Conservation (phyloP, 2,329 filamentous ascomycete genomes). For the Hypomyces rosellus region DNA sequence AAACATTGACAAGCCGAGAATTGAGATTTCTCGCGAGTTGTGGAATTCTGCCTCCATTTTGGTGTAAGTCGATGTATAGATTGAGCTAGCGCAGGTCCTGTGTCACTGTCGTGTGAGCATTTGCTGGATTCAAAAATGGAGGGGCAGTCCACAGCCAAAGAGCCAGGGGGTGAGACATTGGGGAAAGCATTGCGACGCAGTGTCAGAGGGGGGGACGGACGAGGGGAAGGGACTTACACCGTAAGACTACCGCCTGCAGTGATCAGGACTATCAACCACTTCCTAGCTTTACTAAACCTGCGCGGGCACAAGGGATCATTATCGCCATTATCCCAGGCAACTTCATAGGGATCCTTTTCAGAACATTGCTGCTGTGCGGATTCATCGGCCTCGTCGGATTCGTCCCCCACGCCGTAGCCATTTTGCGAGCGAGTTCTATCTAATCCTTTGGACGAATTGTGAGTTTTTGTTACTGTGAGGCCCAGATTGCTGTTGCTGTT, state of each 20-base stretch:
- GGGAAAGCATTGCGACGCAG: too few species aligned
- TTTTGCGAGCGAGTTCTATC: slow-evolving; percentile 33
- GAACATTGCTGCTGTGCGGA: neutral
- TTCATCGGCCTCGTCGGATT: slow-evolving; percentile 13
- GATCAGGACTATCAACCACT: slow-evolving; percentile 75
- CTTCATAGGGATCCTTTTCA: slow-evolving; percentile 53
- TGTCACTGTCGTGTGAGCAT: neutral
- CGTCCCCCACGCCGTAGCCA: slow-evolving; percentile 36
- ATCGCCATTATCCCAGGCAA: slow-evolving; percentile 46
- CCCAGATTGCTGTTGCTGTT: neutral
- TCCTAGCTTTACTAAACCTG: slow-evolving; percentile 57
- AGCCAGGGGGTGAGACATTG: too few species aligned
- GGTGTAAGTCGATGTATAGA: slow-evolving; percentile 77
- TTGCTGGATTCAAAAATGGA: too few species aligned
- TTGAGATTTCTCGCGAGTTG: slow-evolving; percentile 64
- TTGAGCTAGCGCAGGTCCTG: slow-evolving; percentile 78
- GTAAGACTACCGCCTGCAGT: slow-evolving; percentile 70
- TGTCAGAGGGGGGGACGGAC: neutral
- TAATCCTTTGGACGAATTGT: slow-evolving; percentile 1
- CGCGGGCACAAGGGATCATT: slow-evolving; percentile 68
- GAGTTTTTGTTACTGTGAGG: neutral
- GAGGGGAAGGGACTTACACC: slow-evolving; percentile 56
- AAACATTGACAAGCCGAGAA: slow-evolving; percentile 74
- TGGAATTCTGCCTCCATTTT: slow-evolving; percentile 72
- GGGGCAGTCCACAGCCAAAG: too few species aligned